Base-by-base conservation (phyloP, 805 yeast genomes). In the Wickerhamiella slavikovae region DNA sequence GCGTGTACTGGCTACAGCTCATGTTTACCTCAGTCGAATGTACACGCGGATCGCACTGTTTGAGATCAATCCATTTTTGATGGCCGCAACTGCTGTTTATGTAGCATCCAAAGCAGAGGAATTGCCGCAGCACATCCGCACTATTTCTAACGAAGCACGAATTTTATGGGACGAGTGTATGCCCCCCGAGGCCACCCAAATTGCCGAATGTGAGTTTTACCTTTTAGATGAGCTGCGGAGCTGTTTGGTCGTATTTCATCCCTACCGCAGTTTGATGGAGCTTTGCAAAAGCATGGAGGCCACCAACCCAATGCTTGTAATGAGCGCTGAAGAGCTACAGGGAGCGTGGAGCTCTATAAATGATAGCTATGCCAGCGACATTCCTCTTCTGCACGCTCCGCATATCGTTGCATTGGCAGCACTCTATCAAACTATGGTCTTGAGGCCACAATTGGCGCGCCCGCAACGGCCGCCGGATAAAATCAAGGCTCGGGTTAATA, bases 201-300 rank as follows among this genome's bases (percentile, higher is more conserved):
- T 89, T 11, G 95, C 96, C 1, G 96, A 89, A 47, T 78, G 91
- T 52, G 98, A 89, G 52, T 89, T 89, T 48, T 89, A 85, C 46
- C 50, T 89, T 25, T 71, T 89, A 13, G 95, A 82, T 43, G 96
- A 83, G 48, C 59, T 89, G 53, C 54, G 49, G 26, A 45, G 55
- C 5, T 54, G 48, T 22, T 43, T 57, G 23, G 44, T 57, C 5
- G 52, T 58, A 9, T 52, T 50, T 32, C 63, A 57, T 33, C 60
- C 63, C 3, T 58, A 58, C 40, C 40, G 45, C 20, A 44, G 58
- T 7, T 42, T 57, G 17, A 29, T 29, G n/a, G 48, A 46, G 22
- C 39, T 55, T 15, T 29, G 42, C 3, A 36, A 44, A 68, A 75
- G 44, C 60, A 75, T 51, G 73, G 37, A 73, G 64, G 44, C 58